Base-by-base conservation (phyloP, 495 filamentous ascomycete species). In the Daldinia decipiens region DNA sequence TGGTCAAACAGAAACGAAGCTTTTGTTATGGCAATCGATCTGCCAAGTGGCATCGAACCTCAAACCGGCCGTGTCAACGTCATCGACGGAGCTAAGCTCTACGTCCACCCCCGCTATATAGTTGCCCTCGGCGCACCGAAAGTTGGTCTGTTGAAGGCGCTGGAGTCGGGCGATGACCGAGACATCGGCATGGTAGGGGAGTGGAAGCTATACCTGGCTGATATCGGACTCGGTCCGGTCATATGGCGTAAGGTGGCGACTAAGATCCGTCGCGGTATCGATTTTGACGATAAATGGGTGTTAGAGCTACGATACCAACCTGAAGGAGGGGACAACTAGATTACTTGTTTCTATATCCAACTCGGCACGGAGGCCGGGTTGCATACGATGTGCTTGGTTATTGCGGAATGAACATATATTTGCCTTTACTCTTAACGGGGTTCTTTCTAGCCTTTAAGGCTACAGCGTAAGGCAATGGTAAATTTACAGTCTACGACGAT, bases 171-270 rank as follows among this genome's bases (percentile, higher is more conserved):
- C 2, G 87, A 89, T 5, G 87, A 90, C 5, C 76, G 79, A 1
- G 83, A 82, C 26, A 76, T 78, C 45, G 53, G 77, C 8, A 76
- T 77, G 56, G 78, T 80, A 17, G 71, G 77, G 17, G 83, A 84
- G 29, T 96, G 93, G 92, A 88, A 89, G 56, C 77, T 98, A 2
- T 90, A 85, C 62, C 86, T 98, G 15, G 93, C 89, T 4, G 95
- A 99, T 80, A 90, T 97, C 68, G 95, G 95, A 2, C 86, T 99
- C 8, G 87, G 88, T 2, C 88, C 90, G 70, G 84, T 89, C 8
- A 91, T 91, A 0, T 97, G 95, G 93, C 91, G 89, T 74, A 94
- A 93, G 75, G 93, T 93, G 39, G 93, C 92, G 4, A 92, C 91
- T 3, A 89, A 90, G 67, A 85, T 91, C 62, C 86, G 92, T 26